Base-by-base conservation (phyloP, 805 yeast species). In the Zygoascus bituminiphila region DNA sequence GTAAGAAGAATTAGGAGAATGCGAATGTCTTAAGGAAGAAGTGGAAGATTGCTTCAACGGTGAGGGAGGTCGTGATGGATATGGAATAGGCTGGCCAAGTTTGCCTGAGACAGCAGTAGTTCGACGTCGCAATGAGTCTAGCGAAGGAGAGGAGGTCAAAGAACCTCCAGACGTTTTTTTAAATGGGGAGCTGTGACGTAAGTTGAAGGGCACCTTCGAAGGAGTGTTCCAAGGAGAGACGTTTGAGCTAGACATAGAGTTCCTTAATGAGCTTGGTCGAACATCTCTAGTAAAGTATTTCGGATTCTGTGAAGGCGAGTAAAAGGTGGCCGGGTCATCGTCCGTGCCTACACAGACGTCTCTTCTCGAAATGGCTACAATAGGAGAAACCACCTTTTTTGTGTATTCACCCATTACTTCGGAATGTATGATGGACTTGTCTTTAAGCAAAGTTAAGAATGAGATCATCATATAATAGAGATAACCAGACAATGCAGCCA, bases 361-460 rank as follows among this genome's bases (percentile, higher is more conserved):
- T 54, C 79, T 76, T 42, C 72, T 70, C 42, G 68, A 62, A 9
- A 72, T 71, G 7, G 78, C 69, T 1, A 76, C 64, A 45, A 73
- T 72, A 2, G 88, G 88, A 31, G 73, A 73, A 15, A 82, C 82
- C 52, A 72, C 77, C 59, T 84, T 84, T 25, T 71, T 63, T 54
- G 81, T 74, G 57, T 79, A 79, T 57, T 85, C 93, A 33, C 73
- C 73, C 51, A 80, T 67, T 52, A 77, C 75, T 57, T 83, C 87
- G 51, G 74, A 76, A 49, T 73, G 72, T 4, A 84, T 60, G 7
- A 82, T 67, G 47, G 76, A 78, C 53, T 79, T 81, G 62, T 84
- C 89, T 39, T 73, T 66, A 15, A 79, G 48, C 46, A 77, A 66
- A 1, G 64, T 68, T 31, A 75, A 64, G 57, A 77, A 84, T 38